These are phyloP conservation scores for Lavandula angustifolia DNA, from an alignment of 257 asterid genomes.

Conservation along the genomic window DNA sequence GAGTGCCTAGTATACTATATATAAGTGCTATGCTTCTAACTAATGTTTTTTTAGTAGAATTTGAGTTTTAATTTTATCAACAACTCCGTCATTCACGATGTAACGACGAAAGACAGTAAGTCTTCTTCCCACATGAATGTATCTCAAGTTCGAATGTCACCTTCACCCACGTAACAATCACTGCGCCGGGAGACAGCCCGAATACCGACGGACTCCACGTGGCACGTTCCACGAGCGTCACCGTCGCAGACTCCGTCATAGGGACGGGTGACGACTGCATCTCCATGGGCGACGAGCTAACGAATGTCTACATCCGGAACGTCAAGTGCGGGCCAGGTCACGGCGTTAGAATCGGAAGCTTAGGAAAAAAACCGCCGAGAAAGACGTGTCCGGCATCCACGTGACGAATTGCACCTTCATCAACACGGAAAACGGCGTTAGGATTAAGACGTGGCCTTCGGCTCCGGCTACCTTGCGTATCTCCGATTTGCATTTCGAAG, in stretches of 20 bases:
- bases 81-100: conserved; percentile 28
- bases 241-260: conserved; percentile 28
- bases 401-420: conserved; percentile 39
- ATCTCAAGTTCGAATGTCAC: conserved; percentile 35
- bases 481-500: not conserved
- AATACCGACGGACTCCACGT: conserved; percentile 56
- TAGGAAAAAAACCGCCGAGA: conserved; percentile 38
- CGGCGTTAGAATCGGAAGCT: conserved; percentile 48
- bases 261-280: conserved; percentile 51
- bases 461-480: conserved; percentile 14
- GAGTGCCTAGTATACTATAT: too few species aligned
- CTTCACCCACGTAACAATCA: conserved; percentile 21
- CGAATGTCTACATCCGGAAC: conserved; percentile 29
- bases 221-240: conserved; percentile 31
- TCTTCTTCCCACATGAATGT: conserved; percentile 40
- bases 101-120: conserved; percentile 39
- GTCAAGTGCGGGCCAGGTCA: conserved; percentile 51
- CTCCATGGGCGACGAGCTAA: conserved; percentile 40
- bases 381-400: conserved; percentile 32
- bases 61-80: conserved; percentile 12
- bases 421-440: conserved; percentile 38
- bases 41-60: too few species aligned
- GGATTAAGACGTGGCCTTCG: conserved; percentile 44
- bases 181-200: conserved; percentile 41
- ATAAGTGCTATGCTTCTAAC: too few species aligned